Evolutionary conservation across 1,284 basidiomycete genomes (phyloP).

Genomic region (Moesziomyces aphidis): DNA sequence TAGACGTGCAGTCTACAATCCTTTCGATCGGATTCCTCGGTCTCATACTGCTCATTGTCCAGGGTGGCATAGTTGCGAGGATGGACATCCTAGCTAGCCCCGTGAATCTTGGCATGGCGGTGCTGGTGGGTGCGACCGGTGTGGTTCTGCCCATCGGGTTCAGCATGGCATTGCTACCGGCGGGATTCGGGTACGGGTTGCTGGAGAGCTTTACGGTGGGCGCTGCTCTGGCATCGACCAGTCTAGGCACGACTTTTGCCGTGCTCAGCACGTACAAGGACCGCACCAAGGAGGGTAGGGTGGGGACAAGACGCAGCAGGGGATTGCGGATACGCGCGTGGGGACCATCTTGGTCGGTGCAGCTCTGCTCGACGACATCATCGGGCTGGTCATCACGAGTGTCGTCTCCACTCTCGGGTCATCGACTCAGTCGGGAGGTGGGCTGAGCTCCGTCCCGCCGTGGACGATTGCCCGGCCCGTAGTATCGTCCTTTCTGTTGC

Average conservation of each 20-base stretch:
- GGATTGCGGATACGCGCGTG: slow-evolving; percentile 70
- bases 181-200: slow-evolving; percentile 66
- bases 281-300: background rate
- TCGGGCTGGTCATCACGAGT: slow-evolving; percentile 72
- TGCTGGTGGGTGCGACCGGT: slow-evolving; percentile 71
- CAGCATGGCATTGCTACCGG: slow-evolving; percentile 68
- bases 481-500: slow-evolving; percentile 69
- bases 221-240: slow-evolving; percentile 72
- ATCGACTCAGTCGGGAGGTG: background rate
- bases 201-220: slow-evolving; percentile 73
- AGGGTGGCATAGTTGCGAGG: slow-evolving; percentile 68
- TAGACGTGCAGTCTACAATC: slow-evolving; percentile 70
- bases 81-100: slow-evolving; percentile 36
- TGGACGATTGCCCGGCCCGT: slow-evolving; percentile 70
- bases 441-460: slow-evolving; percentile 22
- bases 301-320: slow-evolving; percentile 29
- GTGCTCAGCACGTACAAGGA: slow-evolving; percentile 66
- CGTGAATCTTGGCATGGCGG: slow-evolving; percentile 71
- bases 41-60: slow-evolving; percentile 73
- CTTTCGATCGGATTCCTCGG: slow-evolving; percentile 72
- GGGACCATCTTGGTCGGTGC: slow-evolving; percentile 72
- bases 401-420: slow-evolving; percentile 70
- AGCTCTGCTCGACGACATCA: slow-evolving; percentile 73
- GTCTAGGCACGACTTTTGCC: slow-evolving; percentile 73
- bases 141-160: slow-evolving; percentile 71